Evolutionary conservation across 148 eudicot species (phyloP).

Genomic region (Rhododendron simsii): DNA sequence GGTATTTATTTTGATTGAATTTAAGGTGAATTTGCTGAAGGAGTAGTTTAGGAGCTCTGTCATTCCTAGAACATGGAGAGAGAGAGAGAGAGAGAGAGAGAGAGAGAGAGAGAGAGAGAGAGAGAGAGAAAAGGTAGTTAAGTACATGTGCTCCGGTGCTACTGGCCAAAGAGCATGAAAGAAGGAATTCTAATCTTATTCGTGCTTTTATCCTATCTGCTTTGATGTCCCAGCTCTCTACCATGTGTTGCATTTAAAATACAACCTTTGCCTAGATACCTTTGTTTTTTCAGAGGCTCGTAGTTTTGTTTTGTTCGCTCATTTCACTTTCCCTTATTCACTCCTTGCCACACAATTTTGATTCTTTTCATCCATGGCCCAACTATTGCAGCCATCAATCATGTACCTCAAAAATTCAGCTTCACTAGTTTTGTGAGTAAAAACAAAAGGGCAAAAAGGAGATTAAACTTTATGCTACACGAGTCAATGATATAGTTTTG

Average conservation of each 20-base stretch:
- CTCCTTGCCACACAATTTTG: background rate
- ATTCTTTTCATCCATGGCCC: background rate
- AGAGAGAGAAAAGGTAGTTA: background rate
- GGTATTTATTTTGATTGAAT: conserved; percentile 18
- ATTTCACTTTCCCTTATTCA: background rate
- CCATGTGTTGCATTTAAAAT: background rate
- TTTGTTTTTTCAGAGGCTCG: background rate
- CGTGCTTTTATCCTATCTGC: conserved; percentile 15
- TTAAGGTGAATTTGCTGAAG: conserved; percentile 27
- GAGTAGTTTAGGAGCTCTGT: conserved; percentile 34
- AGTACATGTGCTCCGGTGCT: background rate
- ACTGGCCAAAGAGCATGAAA: background rate
- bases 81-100: background rate
- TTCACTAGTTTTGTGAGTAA: background rate
- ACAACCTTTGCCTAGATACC: background rate
- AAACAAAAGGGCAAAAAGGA: background rate
- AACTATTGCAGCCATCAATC: background rate
- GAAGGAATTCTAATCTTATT: background rate
- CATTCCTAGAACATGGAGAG: conserved; percentile 27
- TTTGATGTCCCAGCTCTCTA: conserved; percentile 10
- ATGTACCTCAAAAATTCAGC: background rate
- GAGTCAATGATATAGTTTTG: background rate
- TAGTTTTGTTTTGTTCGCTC: background rate
- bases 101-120: background rate
- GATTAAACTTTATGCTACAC: background rate